Base-by-base conservation (phyloP, 805 yeast genomes). In the Kluyveromyces wickerhamii region DNA sequence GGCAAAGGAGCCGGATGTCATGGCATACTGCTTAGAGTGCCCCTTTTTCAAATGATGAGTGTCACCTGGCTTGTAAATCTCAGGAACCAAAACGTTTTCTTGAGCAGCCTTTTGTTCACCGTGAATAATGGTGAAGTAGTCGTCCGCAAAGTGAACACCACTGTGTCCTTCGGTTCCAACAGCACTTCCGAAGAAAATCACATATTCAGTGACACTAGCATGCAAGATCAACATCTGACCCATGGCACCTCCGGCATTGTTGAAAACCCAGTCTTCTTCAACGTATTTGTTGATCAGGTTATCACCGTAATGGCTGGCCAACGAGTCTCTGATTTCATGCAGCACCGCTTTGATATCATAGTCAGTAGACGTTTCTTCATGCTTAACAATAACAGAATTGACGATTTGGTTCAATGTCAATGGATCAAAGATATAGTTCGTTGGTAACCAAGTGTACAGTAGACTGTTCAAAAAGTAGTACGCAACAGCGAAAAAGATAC, bases 211-310 rank as follows among this genome's bases (percentile, higher is more conserved):
- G 49, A 92, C 68, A 7, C 97, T 92, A 8, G 97, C 96, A 59
- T 92, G 98, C 45, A 89, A 67, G 41, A 92, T 85, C 49, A 85
- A 72, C 97, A 92, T 89, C 36, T 87, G 77, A 16, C 94, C 92
- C 98, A 92, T 92, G 34, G 98, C 97, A 47, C 95, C 95, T 36
- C 98, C 98, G 3, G 98, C 98, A 51, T 85, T 86, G 71, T 92
- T 92, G 73, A 78, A 89, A 34, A 92, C 81, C 97, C 97, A 92
- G 45, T 88, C 89, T 35, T 82, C 81, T 33, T 68, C 66, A 55
- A 78, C 74, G 45, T 80, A 68, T 44, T 76, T 77, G 60, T 84
- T 84, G 60, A 89, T 72, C 45, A 71, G 54, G 18, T 74, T 72
- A 6, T 74, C 77, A 9, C 95, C 94, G 57, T 92, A 92, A 29